Evolutionary conservation across 805 yeast species (phyloP).

Genomic region (Candida dendrica): DNA sequence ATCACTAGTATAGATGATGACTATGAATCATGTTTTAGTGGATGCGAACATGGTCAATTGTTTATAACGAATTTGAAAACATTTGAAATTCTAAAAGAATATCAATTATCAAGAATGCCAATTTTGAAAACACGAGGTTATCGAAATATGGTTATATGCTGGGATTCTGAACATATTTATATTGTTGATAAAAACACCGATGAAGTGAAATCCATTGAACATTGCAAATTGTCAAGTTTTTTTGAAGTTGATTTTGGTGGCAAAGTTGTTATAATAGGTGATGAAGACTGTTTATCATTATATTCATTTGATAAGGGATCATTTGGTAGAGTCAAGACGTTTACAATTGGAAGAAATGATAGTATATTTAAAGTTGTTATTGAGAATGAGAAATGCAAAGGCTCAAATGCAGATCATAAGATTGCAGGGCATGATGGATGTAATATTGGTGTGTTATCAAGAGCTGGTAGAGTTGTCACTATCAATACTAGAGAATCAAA

Average conservation of each 20-base stretch:
- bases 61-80: constrained; percentile 12
- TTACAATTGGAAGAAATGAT: constrained; percentile 3
- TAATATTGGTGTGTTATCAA: constrained; percentile 13
- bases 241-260: constrained; percentile 20
- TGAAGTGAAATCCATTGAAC: constrained; percentile 2
- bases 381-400: constrained; percentile 6
- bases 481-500: constrained; percentile 12
- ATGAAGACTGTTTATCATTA: constrained; percentile 1
- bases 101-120: constrained; percentile 2
- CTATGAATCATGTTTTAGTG: constrained; percentile 14
- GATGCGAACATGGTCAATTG: constrained; percentile 13
- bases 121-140: constrained; percentile 7
- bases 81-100: constrained; percentile 3
- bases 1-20: constrained; percentile 12
- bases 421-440: constrained; percentile 22
- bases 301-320: constrained; percentile 7
- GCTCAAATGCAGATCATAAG: constrained; percentile 1
- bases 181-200: constrained; percentile 3
- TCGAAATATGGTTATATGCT: constrained; percentile 5
- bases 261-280: constrained; percentile 8
- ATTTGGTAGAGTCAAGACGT: constrained; percentile 7
- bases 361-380: constrained; percentile 8
- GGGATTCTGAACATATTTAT: constrained; percentile 3
- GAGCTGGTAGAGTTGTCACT: constrained; percentile 5
- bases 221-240: constrained; percentile 1